Conservation (phyloP, 441 rosid species). For the California macrophylla region DNA sequence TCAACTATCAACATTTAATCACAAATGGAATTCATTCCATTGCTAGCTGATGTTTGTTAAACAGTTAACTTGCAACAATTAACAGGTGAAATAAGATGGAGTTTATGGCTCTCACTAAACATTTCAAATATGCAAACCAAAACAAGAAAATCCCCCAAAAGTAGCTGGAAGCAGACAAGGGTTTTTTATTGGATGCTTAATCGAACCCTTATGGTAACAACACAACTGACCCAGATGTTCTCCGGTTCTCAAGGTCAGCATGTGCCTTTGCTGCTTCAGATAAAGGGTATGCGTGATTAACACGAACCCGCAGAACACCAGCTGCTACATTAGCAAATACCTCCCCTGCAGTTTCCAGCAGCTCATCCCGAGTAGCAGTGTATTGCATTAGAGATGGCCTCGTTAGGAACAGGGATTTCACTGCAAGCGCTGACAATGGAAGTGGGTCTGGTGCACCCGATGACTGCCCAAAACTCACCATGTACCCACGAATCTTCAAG, state of each 20-base stretch:
- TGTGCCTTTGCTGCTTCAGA: conserved; percentile 65
- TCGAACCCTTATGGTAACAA: conserved; percentile 43
- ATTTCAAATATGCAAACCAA: neutral
- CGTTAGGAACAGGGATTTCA: conserved; percentile 66
- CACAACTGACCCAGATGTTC: conserved; percentile 64
- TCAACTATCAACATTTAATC: neutral
- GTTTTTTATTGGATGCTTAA: neutral
- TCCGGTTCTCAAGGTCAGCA: conserved; percentile 57
- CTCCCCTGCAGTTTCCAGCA: conserved; percentile 66
- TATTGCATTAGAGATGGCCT: conserved; percentile 69
- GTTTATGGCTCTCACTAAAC: neutral
- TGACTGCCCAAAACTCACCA: conserved; percentile 87
- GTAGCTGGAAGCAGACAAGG: neutral
- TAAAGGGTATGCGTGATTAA: conserved; percentile 62
- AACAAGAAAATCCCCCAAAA: neutral
- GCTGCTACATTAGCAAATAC: conserved; percentile 52
- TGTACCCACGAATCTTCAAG: conserved; percentile 62
- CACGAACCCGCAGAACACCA: conserved; percentile 48
- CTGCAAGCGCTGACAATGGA: conserved; percentile 54
- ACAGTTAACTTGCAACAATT: neutral
- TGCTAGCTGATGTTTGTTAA: neutral
- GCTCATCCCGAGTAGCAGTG: conserved; percentile 56
- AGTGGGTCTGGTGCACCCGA: conserved; percentile 71
- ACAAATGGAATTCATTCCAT: neutral
- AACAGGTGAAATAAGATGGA: neutral